phyloP scores from a whole-genome alignment of 441 rosid genomes.

The Raphanus hybrid region DNA sequence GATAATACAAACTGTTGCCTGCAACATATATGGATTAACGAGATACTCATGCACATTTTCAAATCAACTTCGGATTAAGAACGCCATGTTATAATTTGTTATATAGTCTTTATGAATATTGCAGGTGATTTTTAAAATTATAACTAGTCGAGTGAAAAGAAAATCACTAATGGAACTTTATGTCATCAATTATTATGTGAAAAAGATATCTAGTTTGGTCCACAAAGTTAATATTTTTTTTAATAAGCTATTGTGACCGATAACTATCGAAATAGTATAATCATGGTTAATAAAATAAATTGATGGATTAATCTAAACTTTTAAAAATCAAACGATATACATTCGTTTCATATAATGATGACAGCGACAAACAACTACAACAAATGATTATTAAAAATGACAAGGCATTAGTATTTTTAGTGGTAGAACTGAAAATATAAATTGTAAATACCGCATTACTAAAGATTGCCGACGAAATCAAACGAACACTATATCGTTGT shows the following conservation, averaged over 20 bases:
- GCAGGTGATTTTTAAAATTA: neutral
- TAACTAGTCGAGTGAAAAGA: conserved; percentile 1
- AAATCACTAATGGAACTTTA: neutral
- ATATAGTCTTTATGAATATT: neutral
- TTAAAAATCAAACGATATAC: neutral
- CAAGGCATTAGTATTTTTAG: neutral
- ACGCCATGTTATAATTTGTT: neutral
- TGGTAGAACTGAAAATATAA: neutral
- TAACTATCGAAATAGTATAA: conserved; percentile 2
- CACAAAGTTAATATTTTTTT: neutral
- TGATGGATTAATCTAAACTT: neutral
- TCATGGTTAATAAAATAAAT: neutral
- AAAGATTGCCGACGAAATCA: neutral
- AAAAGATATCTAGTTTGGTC: neutral
- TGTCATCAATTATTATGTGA: neutral
- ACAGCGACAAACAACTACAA: neutral
- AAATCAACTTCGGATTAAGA: neutral
- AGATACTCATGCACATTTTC: conserved; percentile 7
- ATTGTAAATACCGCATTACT: neutral
- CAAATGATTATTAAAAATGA: neutral
- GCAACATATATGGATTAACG: neutral
- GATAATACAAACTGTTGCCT: neutral
- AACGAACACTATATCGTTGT: conserved; percentile 6
- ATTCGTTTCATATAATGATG: neutral
- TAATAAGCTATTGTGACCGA: neutral